phyloP scores from a whole-genome alignment of 805 yeast species.

The Saccharomycopsis oosterbeekiorum region DNA sequence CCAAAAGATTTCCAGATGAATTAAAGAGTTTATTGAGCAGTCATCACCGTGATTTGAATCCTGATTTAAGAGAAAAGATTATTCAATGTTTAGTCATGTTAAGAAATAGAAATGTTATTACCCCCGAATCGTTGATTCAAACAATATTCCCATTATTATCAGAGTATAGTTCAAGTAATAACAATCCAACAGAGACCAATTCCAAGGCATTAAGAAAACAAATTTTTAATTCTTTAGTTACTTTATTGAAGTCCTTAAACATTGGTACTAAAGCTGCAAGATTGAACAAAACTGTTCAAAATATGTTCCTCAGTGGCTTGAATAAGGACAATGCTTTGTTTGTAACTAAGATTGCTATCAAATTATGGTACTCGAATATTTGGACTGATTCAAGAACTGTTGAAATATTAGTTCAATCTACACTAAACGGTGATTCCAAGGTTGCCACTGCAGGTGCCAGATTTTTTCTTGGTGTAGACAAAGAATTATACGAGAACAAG shows the following conservation, averaged over 20 bases:
- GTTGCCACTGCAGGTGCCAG: constrained; percentile 83
- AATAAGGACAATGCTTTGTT: constrained; percentile 78
- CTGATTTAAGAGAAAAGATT: constrained; percentile 85
- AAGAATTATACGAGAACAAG: constrained; percentile 68
- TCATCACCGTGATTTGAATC: constrained; percentile 72
- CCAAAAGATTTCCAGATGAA: constrained; percentile 76
- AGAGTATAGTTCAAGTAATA: constrained; percentile 47
- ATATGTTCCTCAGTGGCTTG: constrained; percentile 75
- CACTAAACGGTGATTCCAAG: constrained; percentile 76
- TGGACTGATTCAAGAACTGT: constrained; percentile 98
- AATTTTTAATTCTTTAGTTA: constrained; percentile 68
- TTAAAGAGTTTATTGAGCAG: constrained; percentile 55
- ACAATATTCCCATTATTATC: constrained; percentile 78
- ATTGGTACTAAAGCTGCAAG: constrained; percentile 86
- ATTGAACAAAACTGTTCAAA: constrained; percentile 84
- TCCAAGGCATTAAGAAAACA: constrained; percentile 78
- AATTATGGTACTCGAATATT: constrained; percentile 93
- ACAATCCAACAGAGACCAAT: constrained; percentile 40
- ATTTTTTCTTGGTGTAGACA: constrained; percentile 92
- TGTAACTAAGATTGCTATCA: constrained; percentile 94
- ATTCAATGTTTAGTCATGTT: constrained; percentile 84
- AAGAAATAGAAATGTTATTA: constrained; percentile 71
- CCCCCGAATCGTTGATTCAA: constrained; percentile 73
- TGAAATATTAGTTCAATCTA: constrained; percentile 96
- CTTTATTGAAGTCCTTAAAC: constrained; percentile 73